Evolutionary conservation across 768 basidiomycete genomes (phyloP).

Genomic region (Rhizopogon vesiculosus): DNA sequence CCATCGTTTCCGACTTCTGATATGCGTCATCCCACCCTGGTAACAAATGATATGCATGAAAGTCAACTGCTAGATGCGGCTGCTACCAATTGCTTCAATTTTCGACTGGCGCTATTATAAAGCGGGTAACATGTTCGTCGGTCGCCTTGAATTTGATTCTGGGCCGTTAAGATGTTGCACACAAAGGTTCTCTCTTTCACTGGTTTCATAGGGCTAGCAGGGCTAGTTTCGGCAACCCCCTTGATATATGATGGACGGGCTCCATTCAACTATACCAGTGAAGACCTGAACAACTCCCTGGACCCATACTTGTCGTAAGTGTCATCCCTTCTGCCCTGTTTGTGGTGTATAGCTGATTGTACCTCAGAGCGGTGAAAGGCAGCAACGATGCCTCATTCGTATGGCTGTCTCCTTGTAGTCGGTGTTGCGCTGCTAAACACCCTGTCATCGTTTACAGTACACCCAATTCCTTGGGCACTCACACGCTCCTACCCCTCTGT

Average conservation of each 20-base stretch:
- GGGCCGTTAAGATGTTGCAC: neutral
- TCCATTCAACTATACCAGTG: slow-evolving; percentile 36
- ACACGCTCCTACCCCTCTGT: slow-evolving; percentile 44
- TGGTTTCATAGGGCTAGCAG: neutral
- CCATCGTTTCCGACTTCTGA: neutral
- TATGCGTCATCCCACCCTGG: neutral
- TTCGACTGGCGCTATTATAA: neutral
- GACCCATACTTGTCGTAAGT: slow-evolving; percentile 55
- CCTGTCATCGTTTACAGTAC: slow-evolving; percentile 29
- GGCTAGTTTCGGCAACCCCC: slow-evolving; percentile 18
- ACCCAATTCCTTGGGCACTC: slow-evolving; percentile 35
- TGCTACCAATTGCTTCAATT: neutral
- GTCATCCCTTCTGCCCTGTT: neutral
- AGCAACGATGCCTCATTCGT: slow-evolving; percentile 45
- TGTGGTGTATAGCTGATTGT: neutral
- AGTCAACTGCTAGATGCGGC: neutral
- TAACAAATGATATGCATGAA: neutral
- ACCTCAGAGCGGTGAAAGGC: slow-evolving; percentile 51
- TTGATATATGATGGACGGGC: slow-evolving; percentile 54
- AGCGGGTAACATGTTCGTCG: neutral
- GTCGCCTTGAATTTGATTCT: neutral
- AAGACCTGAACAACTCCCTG: slow-evolving; percentile 39
- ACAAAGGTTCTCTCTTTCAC: neutral
- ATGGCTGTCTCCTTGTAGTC: slow-evolving; percentile 10
- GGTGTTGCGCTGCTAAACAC: neutral